Percentiles rank a stretch among this genome's conserved stretches.
Conservation (phyloP, 768 basidiomycete genomes). For the Leccinum subgranulosum region DNA sequence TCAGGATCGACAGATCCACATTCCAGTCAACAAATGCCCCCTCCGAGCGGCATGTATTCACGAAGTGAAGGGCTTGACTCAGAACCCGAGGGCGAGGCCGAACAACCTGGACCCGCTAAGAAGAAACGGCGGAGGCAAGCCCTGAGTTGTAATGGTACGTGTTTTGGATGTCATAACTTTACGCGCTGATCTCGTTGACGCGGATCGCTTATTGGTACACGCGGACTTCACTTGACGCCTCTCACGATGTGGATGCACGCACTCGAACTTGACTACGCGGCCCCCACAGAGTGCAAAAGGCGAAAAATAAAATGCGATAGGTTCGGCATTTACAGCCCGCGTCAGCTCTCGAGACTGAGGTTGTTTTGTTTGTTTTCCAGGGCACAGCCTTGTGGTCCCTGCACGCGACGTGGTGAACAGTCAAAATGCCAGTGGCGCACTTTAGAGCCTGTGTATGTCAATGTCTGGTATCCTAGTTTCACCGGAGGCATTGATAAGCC, state of each 20-base stretch:
- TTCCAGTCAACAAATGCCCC: slow-evolving; percentile 16
- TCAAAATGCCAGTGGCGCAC: slow-evolving; percentile 81
- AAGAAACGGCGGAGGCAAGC: slow-evolving; percentile 83
- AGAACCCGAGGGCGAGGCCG: slow-evolving; percentile 52
- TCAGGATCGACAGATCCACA: slow-evolving; percentile 30
- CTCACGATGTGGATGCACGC: background rate
- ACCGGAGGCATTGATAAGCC: slow-evolving; percentile 9
- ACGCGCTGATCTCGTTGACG: slow-evolving; percentile 21
- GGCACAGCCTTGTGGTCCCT: slow-evolving; percentile 78
- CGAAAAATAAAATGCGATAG: slow-evolving; percentile 89
- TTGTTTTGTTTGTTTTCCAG: slow-evolving; percentile 38
- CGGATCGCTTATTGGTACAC: background rate
- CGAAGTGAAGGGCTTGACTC: slow-evolving; percentile 46
- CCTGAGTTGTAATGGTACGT: slow-evolving; percentile 79
- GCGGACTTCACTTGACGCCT: slow-evolving; percentile 1
- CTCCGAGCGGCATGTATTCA: slow-evolving; percentile 23
- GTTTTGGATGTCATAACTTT: slow-evolving; percentile 8
- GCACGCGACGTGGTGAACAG: slow-evolving; percentile 76
- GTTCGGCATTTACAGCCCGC: slow-evolving; percentile 36
- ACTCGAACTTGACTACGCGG: slow-evolving; percentile 8
- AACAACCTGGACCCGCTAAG: slow-evolving; percentile 60
- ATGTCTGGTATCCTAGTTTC: background rate
- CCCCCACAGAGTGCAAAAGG: slow-evolving; percentile 68
- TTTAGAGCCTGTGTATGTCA: slow-evolving; percentile 72
- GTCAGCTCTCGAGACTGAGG: slow-evolving; percentile 6